phyloP scores from a whole-genome alignment of 1,284 basidiomycete species.

The Naganishia albida region DNA sequence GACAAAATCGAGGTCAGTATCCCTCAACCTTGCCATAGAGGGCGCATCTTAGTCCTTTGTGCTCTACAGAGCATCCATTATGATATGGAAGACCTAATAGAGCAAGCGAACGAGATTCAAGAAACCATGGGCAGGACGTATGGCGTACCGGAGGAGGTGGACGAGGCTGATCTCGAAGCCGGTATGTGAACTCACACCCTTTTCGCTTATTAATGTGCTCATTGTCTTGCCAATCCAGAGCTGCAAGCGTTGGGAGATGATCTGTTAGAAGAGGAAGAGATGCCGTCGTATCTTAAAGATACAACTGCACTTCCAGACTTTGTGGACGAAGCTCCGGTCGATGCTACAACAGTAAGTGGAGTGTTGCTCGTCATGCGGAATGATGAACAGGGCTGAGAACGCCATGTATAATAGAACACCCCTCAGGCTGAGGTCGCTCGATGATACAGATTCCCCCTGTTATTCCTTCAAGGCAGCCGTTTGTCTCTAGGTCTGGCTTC shows the following conservation, averaged over 20 bases:
- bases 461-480: too few species aligned
- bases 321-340: slow-evolving; percentile 73
- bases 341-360: slow-evolving; percentile 44
- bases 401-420: slow-evolving; percentile 7
- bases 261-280: slow-evolving; percentile 69
- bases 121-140: slow-evolving; percentile 91
- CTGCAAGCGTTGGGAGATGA: slow-evolving; percentile 85
- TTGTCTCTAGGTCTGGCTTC: too few species aligned
- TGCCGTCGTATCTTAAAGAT: slow-evolving; percentile 79
- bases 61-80: slow-evolving; percentile 76
- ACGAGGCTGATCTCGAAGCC: slow-evolving; percentile 95
- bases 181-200: slow-evolving; percentile 59
- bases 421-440: slow-evolving; percentile 34
- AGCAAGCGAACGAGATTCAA: slow-evolving; percentile 97
- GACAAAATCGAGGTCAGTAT: slow-evolving; percentile 90
- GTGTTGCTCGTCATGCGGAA: neutral
- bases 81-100: slow-evolving; percentile 97
- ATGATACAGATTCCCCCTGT: neutral
- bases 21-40: slow-evolving; percentile 13
- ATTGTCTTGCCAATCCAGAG: slow-evolving; percentile 59
- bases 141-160: slow-evolving; percentile 94
- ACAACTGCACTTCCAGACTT: slow-evolving; percentile 85
- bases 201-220: slow-evolving; percentile 29
- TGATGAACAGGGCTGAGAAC: neutral
- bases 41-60: neutral